Conservation (phyloP, 163 green algal genomes). For the Chlorella variabilis region DNA sequence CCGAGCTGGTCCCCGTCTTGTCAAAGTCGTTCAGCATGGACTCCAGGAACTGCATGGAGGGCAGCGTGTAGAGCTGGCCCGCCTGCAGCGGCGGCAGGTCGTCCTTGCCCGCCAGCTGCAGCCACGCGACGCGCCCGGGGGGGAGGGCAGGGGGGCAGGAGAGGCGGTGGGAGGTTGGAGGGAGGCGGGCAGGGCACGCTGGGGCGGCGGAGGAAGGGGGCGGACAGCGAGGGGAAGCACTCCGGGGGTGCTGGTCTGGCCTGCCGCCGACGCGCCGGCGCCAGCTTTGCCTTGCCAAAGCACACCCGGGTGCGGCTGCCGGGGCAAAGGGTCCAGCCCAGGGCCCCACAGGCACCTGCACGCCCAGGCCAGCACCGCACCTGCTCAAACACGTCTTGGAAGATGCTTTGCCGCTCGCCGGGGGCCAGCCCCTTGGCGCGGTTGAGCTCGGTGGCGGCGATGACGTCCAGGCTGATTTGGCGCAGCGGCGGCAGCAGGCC, state of each 20-base stretch:
- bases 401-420: constrained; percentile 40
- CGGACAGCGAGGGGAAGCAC: not conserved
- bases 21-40: constrained; percentile 49
- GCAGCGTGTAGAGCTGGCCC: constrained; percentile 42
- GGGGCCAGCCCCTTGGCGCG: not conserved
- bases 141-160: not conserved
- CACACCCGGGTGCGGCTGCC: too few relatives aligned
- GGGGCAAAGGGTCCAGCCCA: too few relatives aligned
- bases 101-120: constrained; percentile 44
- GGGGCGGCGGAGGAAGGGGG: too few relatives aligned
- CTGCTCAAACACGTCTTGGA: constrained; percentile 53
- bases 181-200: not conserved
- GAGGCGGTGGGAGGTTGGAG: not conserved
- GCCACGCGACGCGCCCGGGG: too few relatives aligned
- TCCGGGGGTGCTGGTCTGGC: too few relatives aligned
- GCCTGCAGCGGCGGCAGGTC: constrained; percentile 34
- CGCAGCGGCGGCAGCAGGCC: constrained; percentile 35
- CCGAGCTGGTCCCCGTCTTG: constrained; percentile 19
- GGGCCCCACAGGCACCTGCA: too few relatives aligned
- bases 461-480: constrained; percentile 41
- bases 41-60: constrained; percentile 56
- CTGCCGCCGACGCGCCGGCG: too few relatives aligned
- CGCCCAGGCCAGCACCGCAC: not conserved
- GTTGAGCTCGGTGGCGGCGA: constrained; percentile 28
- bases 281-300: too few relatives aligned